Conservation (phyloP, 2,329 filamentous ascomycete genomes). For the Fusarium haematococcum region DNA sequence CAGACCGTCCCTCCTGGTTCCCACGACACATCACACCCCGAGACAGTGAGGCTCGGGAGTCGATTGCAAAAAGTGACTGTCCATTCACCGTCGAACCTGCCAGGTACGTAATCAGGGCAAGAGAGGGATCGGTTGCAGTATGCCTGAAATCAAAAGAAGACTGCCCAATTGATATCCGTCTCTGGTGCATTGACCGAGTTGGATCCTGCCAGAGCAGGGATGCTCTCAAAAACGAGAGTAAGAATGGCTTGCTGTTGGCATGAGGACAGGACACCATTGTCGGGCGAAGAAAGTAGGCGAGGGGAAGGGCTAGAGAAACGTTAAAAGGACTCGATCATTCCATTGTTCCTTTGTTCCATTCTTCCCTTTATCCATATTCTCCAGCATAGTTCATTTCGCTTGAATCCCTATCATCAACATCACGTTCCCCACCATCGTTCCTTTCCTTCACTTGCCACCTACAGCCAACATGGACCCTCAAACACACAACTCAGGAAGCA, state of each 20-base stretch:
- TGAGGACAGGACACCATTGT: neutral
- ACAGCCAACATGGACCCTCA: neutral
- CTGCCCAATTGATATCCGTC: neutral
- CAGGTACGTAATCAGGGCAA: neutral
- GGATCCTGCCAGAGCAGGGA: neutral
- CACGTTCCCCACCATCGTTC: too few species aligned
- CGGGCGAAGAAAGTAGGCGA: neutral
- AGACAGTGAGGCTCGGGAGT: too few species aligned
- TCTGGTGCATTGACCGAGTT: neutral
- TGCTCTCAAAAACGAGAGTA: neutral
- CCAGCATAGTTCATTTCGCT: neutral
- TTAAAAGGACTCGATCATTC: neutral
- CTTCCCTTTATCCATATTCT: neutral
- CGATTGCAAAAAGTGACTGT: neutral
- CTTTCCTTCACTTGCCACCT: too few species aligned
- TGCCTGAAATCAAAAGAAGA: neutral
- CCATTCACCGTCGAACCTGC: neutral
- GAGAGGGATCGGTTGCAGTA: too few species aligned
- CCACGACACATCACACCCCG: too few species aligned
- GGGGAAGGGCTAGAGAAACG: neutral
- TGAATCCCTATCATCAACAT: neutral
- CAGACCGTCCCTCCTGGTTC: neutral
- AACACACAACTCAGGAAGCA: neutral
- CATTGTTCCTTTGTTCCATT: neutral
- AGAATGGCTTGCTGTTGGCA: neutral